phyloP scores from a whole-genome alignment of 164 flowering plant species.

The Magnolia sinica region DNA sequence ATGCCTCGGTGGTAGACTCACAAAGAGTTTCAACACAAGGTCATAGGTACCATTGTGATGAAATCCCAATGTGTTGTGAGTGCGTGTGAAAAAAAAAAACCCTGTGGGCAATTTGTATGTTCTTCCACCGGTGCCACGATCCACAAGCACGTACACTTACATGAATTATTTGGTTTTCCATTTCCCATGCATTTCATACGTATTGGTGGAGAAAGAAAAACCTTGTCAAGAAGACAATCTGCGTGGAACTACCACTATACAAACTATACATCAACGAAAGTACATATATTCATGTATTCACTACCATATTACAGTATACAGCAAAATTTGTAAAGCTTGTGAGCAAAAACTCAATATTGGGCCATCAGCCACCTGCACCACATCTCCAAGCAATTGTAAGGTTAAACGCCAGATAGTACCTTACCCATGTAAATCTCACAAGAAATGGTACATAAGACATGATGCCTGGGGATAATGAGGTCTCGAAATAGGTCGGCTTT shows the following conservation, averaged over 20 bases:
- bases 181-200: not conserved
- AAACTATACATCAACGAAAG: not conserved
- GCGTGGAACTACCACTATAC: not conserved
- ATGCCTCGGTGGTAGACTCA: no score
- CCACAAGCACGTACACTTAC: no score
- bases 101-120: not conserved
- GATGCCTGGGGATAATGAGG: constrained; percentile 18
- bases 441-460: not conserved
- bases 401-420: not conserved
- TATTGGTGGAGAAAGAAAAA: not conserved
- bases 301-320: not conserved
- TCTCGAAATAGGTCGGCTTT: constrained; percentile 72
- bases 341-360: not conserved
- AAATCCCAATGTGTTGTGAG: no score
- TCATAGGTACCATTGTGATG: no score
- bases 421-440: not conserved
- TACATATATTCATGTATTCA: not conserved
- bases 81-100: no score
- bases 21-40: no score
- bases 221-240: not conserved
- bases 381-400: not conserved
- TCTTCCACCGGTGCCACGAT: no score
- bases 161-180: not conserved
- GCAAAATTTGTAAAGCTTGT: not conserved
- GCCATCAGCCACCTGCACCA: not conserved